Evolutionary conservation across 345 rosid species (phyloP).

Genomic region (Hibiscus mutabilis): DNA sequence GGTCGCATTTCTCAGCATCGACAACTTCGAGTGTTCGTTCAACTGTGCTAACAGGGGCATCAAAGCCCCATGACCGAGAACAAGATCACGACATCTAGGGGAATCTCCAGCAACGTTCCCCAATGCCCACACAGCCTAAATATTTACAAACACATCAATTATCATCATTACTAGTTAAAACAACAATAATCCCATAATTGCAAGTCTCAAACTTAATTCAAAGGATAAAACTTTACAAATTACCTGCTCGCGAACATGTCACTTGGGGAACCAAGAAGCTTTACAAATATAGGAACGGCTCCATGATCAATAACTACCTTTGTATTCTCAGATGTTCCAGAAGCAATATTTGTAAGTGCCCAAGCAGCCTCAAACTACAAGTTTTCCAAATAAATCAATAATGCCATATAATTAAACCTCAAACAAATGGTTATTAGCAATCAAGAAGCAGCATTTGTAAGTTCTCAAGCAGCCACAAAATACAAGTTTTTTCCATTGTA

Average conservation of each 20-base stretch:
- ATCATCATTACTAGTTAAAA: background rate
- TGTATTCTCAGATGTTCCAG: constrained; percentile 84
- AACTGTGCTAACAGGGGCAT: constrained; percentile 59
- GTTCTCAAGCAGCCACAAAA: too few relatives aligned
- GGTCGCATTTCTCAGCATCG: constrained; percentile 94
- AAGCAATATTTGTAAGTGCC: constrained; percentile 91
- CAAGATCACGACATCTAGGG: constrained; percentile 84
- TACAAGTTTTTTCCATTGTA: too few relatives aligned
- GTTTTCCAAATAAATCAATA: background rate
- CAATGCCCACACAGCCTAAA: constrained; percentile 89
- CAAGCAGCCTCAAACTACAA: constrained; percentile 88
- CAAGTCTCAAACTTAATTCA: background rate
- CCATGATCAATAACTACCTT: constrained; percentile 77
- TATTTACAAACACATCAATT: background rate
- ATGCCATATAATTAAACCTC: background rate
- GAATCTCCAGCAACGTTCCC: constrained; percentile 96
- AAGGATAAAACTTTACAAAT: background rate
- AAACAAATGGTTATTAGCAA: background rate
- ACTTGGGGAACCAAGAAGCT: constrained; percentile 66
- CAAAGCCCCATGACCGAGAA: constrained; percentile 69
- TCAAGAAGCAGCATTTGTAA: background rate
- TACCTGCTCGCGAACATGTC: constrained; percentile 95
- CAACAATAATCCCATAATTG: background rate
- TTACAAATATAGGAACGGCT: constrained; percentile 76
- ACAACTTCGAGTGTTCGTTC: constrained; percentile 74